Conservation (phyloP, 805 yeast species). For the Saccharomyces paradoxus region DNA sequence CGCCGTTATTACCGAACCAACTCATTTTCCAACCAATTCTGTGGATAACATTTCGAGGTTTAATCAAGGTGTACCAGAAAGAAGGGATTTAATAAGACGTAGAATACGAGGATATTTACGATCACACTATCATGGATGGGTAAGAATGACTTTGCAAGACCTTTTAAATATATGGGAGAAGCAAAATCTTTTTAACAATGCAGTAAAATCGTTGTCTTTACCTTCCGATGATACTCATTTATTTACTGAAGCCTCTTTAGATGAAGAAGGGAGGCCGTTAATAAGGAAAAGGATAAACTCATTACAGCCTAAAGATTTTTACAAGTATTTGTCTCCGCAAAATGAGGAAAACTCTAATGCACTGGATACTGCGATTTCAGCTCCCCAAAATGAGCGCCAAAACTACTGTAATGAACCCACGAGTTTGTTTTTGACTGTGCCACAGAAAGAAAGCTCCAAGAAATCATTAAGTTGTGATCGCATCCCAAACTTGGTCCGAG, state of each 20-base stretch:
- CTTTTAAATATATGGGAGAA: slow-evolving; percentile 26
- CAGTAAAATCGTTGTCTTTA: not conserved
- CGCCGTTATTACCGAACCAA: not conserved
- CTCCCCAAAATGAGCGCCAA: not conserved
- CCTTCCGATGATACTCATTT: not conserved
- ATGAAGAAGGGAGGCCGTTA: not conserved
- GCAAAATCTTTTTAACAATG: slow-evolving; percentile 6
- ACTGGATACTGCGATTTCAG: not conserved
- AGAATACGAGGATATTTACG: slow-evolving; percentile 20
- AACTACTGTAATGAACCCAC: slow-evolving; percentile 2
- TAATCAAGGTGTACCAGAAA: slow-evolving; percentile 9
- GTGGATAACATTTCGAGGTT: slow-evolving; percentile 11
- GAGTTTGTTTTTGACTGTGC: slow-evolving; percentile 3
- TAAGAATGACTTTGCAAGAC: slow-evolving; percentile 21
- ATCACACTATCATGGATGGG: slow-evolving; percentile 21
- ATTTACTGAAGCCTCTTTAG: not conserved
- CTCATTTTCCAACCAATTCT: not conserved
- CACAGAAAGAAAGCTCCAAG: slow-evolving; percentile 1
- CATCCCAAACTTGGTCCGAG: slow-evolving; percentile 5
- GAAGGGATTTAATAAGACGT: slow-evolving; percentile 13
- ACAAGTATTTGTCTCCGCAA: not conserved
- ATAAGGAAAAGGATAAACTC: not conserved
- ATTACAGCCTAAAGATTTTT: not conserved
- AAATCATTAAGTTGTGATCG: slow-evolving; percentile 17
- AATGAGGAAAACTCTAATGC: slow-evolving; percentile 2